These are phyloP conservation scores for Hymenoscyphus occultus DNA, from an alignment of 2,329 filamentous ascomycete species.

Conservation along the genomic window DNA sequence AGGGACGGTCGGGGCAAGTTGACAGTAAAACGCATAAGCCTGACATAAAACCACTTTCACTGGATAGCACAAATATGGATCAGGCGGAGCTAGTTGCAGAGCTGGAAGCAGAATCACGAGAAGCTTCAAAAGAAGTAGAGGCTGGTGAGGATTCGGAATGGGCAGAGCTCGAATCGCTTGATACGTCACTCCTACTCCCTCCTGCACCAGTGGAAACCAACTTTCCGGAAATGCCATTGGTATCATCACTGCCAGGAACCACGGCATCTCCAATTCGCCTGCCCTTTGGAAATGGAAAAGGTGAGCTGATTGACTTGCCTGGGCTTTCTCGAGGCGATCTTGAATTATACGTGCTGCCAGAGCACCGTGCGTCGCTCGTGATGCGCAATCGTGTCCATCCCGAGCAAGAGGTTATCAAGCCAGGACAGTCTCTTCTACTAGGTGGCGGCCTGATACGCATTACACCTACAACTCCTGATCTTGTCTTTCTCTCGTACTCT, in stretches of 20 bases:
- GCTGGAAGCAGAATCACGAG: neutral
- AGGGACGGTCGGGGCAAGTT: slow-evolving; percentile 47
- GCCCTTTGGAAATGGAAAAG: slow-evolving; percentile 79
- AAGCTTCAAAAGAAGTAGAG: neutral
- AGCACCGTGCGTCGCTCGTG: slow-evolving; percentile 64
- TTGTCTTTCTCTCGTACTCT: slow-evolving; percentile 74
- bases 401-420: slow-evolving; percentile 68
- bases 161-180: slow-evolving; percentile 18
- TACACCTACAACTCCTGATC: slow-evolving; percentile 65
- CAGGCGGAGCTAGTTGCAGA: neutral
- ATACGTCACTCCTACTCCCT: slow-evolving; percentile 60
- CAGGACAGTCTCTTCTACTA: slow-evolving; percentile 76
- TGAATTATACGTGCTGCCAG: slow-evolving; percentile 65
- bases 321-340: slow-evolving; percentile 75
- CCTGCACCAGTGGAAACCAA: slow-evolving; percentile 69
- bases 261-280: slow-evolving; percentile 94
- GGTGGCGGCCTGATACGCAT: slow-evolving; percentile 86
- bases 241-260: slow-evolving; percentile 85
- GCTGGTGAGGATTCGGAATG: slow-evolving; percentile 11
- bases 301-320: slow-evolving; percentile 90
- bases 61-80: neutral
- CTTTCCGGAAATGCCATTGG: slow-evolving; percentile 81
- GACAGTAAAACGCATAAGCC: neutral
- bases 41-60: neutral
- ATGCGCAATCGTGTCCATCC: slow-evolving; percentile 77